A percentile compares a stretch with the other conserved stretches of the same genome.
These are phyloP conservation scores for Raphanus raphanistrum DNA, from an alignment of 345 rosid species.

Conservation along the genomic window DNA sequence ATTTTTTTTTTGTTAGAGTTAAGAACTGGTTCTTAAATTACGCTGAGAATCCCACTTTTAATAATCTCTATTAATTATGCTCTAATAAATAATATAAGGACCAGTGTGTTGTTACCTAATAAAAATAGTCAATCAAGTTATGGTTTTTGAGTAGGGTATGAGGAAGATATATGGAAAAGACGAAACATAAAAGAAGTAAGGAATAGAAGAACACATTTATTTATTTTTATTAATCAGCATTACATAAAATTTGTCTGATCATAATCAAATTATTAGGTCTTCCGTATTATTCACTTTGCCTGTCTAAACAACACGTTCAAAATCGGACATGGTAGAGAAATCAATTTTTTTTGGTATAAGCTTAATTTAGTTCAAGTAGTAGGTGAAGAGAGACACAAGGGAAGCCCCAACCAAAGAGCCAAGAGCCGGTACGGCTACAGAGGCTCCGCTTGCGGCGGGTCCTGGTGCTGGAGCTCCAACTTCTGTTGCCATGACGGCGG, in stretches of 20 bases:
- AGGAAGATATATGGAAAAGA: not conserved
- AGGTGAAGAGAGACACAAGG: slow-evolving; percentile 59
- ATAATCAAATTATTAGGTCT: slow-evolving; percentile 21
- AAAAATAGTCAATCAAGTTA: not conserved
- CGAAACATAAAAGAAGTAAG: not conserved
- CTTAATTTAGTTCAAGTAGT: slow-evolving; percentile 50
- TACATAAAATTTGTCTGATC: slow-evolving; percentile 19
- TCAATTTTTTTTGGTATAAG: not conserved
- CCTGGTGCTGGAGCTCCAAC: slow-evolving; percentile 44
- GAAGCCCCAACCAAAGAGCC: slow-evolving; percentile 67
- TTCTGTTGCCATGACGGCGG: slow-evolving; percentile 52
- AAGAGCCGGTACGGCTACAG: slow-evolving; percentile 51
- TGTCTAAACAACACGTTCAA: slow-evolving; percentile 29
- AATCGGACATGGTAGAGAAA: slow-evolving; percentile 11
- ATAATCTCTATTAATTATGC: no score
- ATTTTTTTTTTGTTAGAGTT: no score
- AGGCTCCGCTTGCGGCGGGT: slow-evolving; percentile 43
- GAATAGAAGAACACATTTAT: not conserved
- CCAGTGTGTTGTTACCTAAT: not conserved
- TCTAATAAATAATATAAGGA: no score
- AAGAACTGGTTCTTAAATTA: no score
- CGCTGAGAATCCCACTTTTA: no score
- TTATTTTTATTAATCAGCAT: slow-evolving; percentile 20
- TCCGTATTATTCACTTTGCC: slow-evolving; percentile 20
- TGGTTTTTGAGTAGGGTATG: not conserved